These are phyloP conservation scores for Diaporthe sp. DNA, from an alignment of 2,329 filamentous ascomycete genomes.

Conservation along the genomic window DNA sequence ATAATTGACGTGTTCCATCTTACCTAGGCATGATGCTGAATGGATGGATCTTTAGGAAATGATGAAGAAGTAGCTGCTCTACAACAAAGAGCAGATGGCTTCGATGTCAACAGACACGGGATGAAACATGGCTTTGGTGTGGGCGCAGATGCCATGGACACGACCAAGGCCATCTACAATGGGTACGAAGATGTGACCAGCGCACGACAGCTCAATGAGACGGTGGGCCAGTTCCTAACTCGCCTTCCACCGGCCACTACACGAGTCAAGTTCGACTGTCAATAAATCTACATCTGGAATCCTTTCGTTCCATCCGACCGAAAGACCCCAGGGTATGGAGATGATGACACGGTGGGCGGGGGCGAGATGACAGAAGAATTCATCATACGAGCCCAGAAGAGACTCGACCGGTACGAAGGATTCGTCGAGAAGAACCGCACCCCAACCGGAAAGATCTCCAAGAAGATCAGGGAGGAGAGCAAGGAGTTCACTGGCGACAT, in stretches of 20 bases:
- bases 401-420: neutral
- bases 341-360: neutral
- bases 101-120: neutral
- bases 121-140: neutral
- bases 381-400: neutral
- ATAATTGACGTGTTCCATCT: neutral
- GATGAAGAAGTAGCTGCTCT: neutral
- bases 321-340: neutral
- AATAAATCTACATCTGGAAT: slow-evolving; percentile 11
- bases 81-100: neutral
- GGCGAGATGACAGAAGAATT: neutral
- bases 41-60: neutral
- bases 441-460: neutral
- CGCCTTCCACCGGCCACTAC: neutral
- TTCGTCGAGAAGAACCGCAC: neutral
- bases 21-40: neutral
- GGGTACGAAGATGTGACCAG: neutral
- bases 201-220: neutral
- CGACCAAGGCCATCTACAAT: no score
- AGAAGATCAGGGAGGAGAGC: neutral
- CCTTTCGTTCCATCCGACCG: neutral
- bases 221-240: neutral
- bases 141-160: neutral
- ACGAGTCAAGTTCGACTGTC: neutral
- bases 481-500: neutral